Percentiles rank a stretch among this genome's conserved stretches.
Conservation (phyloP, 352 stramenopile genomes). For the Phytophthora fragariae region DNA sequence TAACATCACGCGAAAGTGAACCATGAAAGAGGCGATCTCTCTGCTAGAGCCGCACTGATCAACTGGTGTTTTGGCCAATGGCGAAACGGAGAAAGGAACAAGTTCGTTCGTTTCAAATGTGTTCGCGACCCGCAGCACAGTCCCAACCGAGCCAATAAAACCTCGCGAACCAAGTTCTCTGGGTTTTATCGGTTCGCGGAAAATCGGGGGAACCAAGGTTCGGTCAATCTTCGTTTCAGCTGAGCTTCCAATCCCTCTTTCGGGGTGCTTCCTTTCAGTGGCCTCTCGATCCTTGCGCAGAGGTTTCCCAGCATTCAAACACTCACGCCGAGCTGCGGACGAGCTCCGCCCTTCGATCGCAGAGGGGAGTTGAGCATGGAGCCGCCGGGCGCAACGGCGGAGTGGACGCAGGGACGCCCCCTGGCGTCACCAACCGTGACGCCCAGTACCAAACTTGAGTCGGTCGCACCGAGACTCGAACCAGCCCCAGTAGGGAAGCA, state of each 20-base stretch:
- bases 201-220: too few relatives aligned
- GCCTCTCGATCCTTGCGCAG: conserved; percentile 4
- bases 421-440: conserved; percentile 5
- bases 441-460: conserved; percentile 36
- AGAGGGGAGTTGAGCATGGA: conserved; percentile 45
- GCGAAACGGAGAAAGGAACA: too few relatives aligned
- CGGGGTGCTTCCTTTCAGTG: background rate
- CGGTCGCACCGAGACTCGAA: conserved; percentile 27
- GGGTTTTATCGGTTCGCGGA: too few relatives aligned
- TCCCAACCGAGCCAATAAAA: too few relatives aligned
- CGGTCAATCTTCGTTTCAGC: too few relatives aligned
- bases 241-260: conserved; percentile 4
- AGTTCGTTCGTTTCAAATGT: too few relatives aligned
- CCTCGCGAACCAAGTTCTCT: too few relatives aligned
- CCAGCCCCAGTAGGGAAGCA: conserved; percentile 25
- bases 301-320: conserved; percentile 35
- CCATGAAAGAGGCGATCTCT: too few relatives aligned
- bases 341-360: conserved; percentile 42
- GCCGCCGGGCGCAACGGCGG: conserved; percentile 21
- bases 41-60: too few relatives aligned
- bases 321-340: conserved; percentile 30
- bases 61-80: too few relatives aligned
- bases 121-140: too few relatives aligned
- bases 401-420: conserved; percentile 19
- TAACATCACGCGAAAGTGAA: too few relatives aligned